A percentile compares a stretch with the other conserved stretches of the same genome.
These are phyloP conservation scores for Oryza glaberrima DNA, from an alignment of 176 grass and related monocot genomes.

Conservation along the genomic window DNA sequence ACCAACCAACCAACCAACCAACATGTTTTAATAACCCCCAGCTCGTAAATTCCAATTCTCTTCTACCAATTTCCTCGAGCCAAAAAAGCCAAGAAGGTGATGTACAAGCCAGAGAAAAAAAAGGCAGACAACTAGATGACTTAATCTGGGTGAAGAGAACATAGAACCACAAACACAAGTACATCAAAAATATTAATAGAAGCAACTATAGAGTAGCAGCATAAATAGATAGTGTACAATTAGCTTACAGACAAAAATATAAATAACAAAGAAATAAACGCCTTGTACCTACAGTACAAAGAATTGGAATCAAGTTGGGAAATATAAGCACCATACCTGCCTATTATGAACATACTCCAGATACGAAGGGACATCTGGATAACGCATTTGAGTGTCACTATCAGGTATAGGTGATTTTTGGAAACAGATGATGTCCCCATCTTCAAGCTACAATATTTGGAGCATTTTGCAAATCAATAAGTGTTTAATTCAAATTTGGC, in stretches of 20 bases:
- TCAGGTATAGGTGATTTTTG: slow-evolving; percentile 58
- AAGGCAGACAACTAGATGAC: not conserved
- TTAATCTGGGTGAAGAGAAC: slow-evolving; percentile 1
- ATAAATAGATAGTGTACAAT: slow-evolving; percentile 25
- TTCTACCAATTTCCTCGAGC: not conserved
- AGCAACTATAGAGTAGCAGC: slow-evolving; percentile 16
- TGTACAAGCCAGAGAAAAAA: not conserved
- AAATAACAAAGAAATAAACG: not conserved
- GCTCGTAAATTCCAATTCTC: not conserved
- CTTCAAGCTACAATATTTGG: slow-evolving; percentile 76
- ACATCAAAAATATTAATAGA: not conserved
- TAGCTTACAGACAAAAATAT: not conserved
- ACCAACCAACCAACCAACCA: not conserved
- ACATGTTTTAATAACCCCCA: not conserved
- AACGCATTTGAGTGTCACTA: slow-evolving; percentile 61
- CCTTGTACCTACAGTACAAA: not conserved
- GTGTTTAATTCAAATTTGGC: slow-evolving; percentile 3
- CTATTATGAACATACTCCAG: slow-evolving; percentile 94
- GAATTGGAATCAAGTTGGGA: slow-evolving; percentile 8
- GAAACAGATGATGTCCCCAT: slow-evolving; percentile 86
- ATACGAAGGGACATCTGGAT: slow-evolving; percentile 84
- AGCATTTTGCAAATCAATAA: slow-evolving; percentile 30
- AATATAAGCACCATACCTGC: slow-evolving; percentile 62
- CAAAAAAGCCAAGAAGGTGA: not conserved
- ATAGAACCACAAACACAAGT: not conserved